Conservation (phyloP, 176 grass and related monocot species). For the sorghum (Sorghum bicolor) region DNA sequence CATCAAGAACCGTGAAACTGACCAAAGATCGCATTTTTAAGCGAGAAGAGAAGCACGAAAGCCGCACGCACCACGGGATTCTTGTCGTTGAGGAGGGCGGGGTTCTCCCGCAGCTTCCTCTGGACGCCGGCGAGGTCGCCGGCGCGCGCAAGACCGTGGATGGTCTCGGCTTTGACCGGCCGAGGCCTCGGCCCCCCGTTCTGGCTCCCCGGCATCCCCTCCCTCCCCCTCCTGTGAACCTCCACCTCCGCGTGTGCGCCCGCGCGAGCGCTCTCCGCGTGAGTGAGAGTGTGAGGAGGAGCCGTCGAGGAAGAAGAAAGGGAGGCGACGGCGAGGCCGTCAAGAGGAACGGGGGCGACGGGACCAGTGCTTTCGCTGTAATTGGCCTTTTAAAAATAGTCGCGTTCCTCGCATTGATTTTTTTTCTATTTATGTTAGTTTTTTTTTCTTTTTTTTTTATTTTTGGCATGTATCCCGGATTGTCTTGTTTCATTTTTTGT, state of each 20-base stretch:
- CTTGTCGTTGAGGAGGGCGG: slow-evolving; percentile 72
- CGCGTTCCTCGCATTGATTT: neutral
- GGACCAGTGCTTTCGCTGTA: slow-evolving; percentile 8
- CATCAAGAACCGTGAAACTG: slow-evolving; percentile 14
- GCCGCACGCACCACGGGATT: slow-evolving; percentile 61
- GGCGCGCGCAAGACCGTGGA: slow-evolving; percentile 66
- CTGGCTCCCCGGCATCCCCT: slow-evolving; percentile 69
- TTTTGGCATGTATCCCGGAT: slow-evolving; percentile 17
- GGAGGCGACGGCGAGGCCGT: neutral
- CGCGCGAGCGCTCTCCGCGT: neutral
- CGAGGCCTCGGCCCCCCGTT: slow-evolving; percentile 60
- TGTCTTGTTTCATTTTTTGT: neutral
- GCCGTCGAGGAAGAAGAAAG: slow-evolving; percentile 24
- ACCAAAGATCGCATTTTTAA: slow-evolving; percentile 33
- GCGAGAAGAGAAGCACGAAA: neutral
- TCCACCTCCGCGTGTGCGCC: neutral
- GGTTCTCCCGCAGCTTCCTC: slow-evolving; percentile 69
- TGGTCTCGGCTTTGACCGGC: slow-evolving; percentile 47
- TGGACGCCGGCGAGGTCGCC: slow-evolving; percentile 75
- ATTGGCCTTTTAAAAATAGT: slow-evolving; percentile 17
- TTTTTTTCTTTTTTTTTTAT: slow-evolving; percentile 18
- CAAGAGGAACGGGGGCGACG: slow-evolving; percentile 9
- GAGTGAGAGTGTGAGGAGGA: neutral
- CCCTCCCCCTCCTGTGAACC: neutral
- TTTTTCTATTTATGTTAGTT: neutral